Evolutionary conservation across 495 filamentous ascomycete species (phyloP).

Genomic region (Tuber umbilicatum): DNA sequence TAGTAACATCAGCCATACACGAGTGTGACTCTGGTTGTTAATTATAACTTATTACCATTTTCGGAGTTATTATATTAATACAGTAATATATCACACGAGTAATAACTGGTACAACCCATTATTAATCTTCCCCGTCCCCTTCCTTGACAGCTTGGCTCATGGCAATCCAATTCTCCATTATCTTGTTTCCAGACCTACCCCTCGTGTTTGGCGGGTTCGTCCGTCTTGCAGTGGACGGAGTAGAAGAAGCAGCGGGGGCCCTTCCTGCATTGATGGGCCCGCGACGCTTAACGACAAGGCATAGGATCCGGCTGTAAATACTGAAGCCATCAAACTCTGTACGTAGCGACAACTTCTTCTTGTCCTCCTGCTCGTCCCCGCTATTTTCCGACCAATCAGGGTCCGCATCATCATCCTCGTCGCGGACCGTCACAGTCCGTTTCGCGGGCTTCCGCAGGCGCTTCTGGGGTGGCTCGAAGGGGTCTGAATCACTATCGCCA

Average conservation of each 20-base stretch:
- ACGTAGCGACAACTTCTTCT: constrained; percentile 77
- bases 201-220: neutral
- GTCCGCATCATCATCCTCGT: constrained; percentile 28
- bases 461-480: constrained; percentile 45
- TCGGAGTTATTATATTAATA: neutral
- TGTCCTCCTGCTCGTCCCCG: constrained; percentile 55
- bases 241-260: constrained; percentile 19
- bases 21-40: neutral
- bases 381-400: constrained; percentile 14
- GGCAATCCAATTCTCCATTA: constrained; percentile 41
- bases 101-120: constrained; percentile 12
- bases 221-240: neutral
- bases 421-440: constrained; percentile 24
- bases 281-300: constrained; percentile 75
- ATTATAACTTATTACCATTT: neutral
- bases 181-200: constrained; percentile 5
- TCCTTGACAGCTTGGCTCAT: constrained; percentile 39
- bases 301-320: constrained; percentile 87
- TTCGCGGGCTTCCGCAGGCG: constrained; percentile 45
- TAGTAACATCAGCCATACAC: neutral
- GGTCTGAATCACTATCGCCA: constrained; percentile 20
- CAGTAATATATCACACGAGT: neutral
- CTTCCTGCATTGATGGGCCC: constrained; percentile 43
- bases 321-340: constrained; percentile 91
- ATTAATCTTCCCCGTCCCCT: constrained; percentile 20